These are phyloP conservation scores for Chlorella ohadii DNA, from an alignment of 139 green algal genomes.

Conservation along the genomic window DNA sequence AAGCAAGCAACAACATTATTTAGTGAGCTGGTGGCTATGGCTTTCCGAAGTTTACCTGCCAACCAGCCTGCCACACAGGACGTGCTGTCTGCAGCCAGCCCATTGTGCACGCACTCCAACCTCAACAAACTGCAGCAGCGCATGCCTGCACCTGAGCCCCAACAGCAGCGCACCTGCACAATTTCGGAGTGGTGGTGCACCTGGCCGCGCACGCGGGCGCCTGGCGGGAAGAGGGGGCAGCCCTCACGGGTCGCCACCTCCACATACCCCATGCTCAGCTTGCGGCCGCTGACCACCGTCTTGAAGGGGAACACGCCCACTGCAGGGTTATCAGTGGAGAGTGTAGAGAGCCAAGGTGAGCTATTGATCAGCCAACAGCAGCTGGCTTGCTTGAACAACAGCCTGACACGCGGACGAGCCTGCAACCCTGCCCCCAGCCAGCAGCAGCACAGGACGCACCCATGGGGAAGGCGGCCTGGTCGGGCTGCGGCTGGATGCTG, in stretches of 20 bases:
- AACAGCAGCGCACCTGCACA: constrained; percentile 45
- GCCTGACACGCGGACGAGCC: too few relatives aligned
- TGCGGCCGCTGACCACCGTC: constrained; percentile 62
- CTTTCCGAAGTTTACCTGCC: too few relatives aligned
- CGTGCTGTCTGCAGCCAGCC: neutral
- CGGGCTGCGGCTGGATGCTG: constrained; percentile 54
- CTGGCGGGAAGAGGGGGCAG: constrained; percentile 75
- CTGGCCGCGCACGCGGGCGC: constrained; percentile 70
- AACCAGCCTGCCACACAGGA: too few relatives aligned
- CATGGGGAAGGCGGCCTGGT: constrained; percentile 42
- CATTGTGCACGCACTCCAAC: neutral
- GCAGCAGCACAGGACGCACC: constrained; percentile 25
- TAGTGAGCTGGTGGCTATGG: neutral
- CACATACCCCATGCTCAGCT: constrained; percentile 76
- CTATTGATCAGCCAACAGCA: too few relatives aligned
- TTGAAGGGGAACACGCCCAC: constrained; percentile 90
- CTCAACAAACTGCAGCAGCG: too few relatives aligned
- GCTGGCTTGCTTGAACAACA: too few relatives aligned
- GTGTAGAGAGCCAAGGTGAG: neutral
- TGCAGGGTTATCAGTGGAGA: constrained; percentile 24
- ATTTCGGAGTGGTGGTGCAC: constrained; percentile 82
- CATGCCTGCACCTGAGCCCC: too few relatives aligned
- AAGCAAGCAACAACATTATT: neutral
- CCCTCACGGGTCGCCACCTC: constrained; percentile 60
- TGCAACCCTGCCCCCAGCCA: neutral